Conservation (phyloP, 2,329 filamentous ascomycete genomes). For the Sporothrix brunneoviolacea region DNA sequence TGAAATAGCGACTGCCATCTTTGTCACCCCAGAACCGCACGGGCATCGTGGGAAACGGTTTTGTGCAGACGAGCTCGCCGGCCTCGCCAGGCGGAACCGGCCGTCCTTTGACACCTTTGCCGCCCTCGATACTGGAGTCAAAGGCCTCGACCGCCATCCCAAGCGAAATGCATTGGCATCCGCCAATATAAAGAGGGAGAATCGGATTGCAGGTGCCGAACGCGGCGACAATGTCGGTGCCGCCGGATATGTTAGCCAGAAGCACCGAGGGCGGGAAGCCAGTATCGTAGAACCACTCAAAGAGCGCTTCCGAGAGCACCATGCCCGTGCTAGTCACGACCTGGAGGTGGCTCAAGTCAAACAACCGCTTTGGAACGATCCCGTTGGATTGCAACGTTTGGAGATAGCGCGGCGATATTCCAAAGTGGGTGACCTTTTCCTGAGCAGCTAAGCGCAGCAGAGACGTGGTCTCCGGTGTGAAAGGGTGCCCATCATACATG, state of each 20-base stretch:
- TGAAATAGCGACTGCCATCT: background rate
- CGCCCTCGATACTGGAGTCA: too few relatives aligned
- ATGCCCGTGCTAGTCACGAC: too few relatives aligned
- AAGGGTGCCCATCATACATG: background rate
- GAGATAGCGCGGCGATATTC: background rate
- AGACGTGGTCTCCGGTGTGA: background rate
- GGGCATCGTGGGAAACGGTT: background rate
- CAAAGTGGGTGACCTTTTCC: constrained; percentile 1
- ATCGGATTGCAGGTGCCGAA: background rate
- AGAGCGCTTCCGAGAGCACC: too few relatives aligned
- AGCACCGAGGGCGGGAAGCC: background rate
- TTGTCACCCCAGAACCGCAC: background rate
- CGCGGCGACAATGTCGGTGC: background rate
- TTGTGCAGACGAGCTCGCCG: background rate
- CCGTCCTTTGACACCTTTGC: background rate
- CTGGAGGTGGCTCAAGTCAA: too few relatives aligned
- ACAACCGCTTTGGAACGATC: too few relatives aligned
- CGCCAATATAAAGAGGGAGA: background rate
- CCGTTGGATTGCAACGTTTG: background rate
- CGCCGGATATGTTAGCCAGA: background rate
- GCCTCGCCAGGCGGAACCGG: background rate
- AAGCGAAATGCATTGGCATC: background rate
- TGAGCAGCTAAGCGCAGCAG: background rate
- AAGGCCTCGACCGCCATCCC: constrained; percentile 1
- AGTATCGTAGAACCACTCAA: background rate